phyloP scores from a whole-genome alignment of 164 flowering plant genomes.

The Aristolochia fimbriata region DNA sequence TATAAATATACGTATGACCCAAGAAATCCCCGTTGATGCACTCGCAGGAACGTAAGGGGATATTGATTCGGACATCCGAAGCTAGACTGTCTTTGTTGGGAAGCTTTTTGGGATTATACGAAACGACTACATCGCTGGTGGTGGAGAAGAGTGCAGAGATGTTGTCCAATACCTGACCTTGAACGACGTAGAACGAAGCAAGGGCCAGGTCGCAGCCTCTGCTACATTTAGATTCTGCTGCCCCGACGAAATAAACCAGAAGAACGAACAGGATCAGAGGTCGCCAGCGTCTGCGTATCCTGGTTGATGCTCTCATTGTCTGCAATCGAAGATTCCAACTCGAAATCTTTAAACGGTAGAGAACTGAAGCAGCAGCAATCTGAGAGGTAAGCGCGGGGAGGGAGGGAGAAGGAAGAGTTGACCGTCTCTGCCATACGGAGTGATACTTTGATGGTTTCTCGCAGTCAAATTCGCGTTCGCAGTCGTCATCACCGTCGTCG shows the following conservation, averaged over 20 bases:
- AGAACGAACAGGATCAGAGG: neutral
- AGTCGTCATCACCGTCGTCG: too few relatives aligned
- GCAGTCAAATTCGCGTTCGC: too few relatives aligned
- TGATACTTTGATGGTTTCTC: too few relatives aligned
- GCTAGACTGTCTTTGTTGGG: slow-evolving; percentile 12
- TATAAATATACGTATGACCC: slow-evolving; percentile 15
- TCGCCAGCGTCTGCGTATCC: too few relatives aligned
- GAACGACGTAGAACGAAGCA: slow-evolving; percentile 16
- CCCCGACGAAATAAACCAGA: neutral
- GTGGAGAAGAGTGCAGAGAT: slow-evolving; percentile 8
- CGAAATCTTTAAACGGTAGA: too few relatives aligned
- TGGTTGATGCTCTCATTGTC: too few relatives aligned
- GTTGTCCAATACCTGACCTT: slow-evolving; percentile 1
- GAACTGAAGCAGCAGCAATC: too few relatives aligned
- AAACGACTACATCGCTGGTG: neutral
- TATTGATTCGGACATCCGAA: slow-evolving; percentile 13
- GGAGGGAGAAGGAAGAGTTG: too few relatives aligned
- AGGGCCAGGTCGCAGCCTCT: slow-evolving; percentile 12
- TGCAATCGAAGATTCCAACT: too few relatives aligned
- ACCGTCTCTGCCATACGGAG: too few relatives aligned
- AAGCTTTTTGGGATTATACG: slow-evolving; percentile 20
- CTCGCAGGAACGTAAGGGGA: slow-evolving; percentile 29
- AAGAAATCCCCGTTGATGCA: slow-evolving; percentile 19
- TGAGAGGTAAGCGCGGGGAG: too few relatives aligned
- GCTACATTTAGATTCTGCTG: slow-evolving; percentile 11